Evolutionary conservation across 805 yeast genomes (phyloP).

Genomic region (Nadsonia fulvescens): DNA sequence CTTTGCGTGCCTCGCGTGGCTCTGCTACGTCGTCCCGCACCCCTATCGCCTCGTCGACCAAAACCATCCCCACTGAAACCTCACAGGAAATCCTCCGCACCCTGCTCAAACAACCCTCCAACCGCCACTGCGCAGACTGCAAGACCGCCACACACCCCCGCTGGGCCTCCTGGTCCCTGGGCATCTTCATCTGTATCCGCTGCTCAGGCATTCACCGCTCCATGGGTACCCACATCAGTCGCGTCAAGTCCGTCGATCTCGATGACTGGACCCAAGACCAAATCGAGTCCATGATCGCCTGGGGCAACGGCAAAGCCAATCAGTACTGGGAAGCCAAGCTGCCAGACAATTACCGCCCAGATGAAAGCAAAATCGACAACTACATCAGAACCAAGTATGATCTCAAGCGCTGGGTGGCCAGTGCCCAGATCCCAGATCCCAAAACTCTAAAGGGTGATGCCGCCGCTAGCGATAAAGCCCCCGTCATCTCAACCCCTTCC

Average conservation of each 20-base stretch:
- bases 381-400: constrained; percentile 89
- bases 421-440: constrained; percentile 44
- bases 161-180: constrained; percentile 96
- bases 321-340: constrained; percentile 68
- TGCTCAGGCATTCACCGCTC: constrained; percentile 93
- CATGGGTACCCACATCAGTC: constrained; percentile 74
- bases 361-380: constrained; percentile 68
- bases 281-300: constrained; percentile 55
- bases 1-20: too few species aligned
- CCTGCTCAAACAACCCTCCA: constrained; percentile 58
- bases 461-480: neutral
- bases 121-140: constrained; percentile 80
- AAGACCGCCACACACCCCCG: constrained; percentile 79
- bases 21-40: too few species aligned
- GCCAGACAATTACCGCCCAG: constrained; percentile 56
- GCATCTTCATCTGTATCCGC: constrained; percentile 73
- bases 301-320: constrained; percentile 79
- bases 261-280: constrained; percentile 96
- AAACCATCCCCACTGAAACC: constrained; percentile 23
- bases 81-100: constrained; percentile 59
- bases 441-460: constrained; percentile 16
- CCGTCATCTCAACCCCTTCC: constrained; percentile 3
- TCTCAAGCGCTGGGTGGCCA: constrained; percentile 64
- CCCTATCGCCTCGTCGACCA: constrained; percentile 8
- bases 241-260: constrained; percentile 79